Percentiles rank a stretch among this genome's conserved stretches.
phyloP scores from a whole-genome alignment of 129 eudicot genomes.

The Flaveria linearis region DNA sequence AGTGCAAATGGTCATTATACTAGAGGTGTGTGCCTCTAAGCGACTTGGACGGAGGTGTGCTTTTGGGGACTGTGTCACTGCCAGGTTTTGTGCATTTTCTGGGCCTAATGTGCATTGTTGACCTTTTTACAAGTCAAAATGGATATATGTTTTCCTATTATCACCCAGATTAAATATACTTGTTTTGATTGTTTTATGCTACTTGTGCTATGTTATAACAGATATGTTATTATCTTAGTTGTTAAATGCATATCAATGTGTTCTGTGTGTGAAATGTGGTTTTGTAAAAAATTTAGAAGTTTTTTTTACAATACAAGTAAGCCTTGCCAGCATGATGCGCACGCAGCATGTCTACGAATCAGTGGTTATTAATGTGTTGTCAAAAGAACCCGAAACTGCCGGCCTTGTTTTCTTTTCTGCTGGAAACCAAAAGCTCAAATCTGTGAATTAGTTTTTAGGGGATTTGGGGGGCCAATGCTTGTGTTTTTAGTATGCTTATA shows the following conservation, averaged over 20 bases:
- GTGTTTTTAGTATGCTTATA: neutral
- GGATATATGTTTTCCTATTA: no score
- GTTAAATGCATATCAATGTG: no score
- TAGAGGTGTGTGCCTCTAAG: no score
- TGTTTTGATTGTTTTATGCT: neutral
- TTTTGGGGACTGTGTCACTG: neutral
- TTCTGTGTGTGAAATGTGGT: no score
- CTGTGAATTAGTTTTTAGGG: neutral
- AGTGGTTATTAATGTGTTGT: neutral
- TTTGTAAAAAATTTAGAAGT: no score
- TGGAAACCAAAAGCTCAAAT: neutral
- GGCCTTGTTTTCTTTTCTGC: neutral
- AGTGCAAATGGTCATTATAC: no score
- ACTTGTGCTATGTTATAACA: neutral
- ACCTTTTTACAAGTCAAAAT: no score
- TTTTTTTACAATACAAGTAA: no score
- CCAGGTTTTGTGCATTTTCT: neutral
- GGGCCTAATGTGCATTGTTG: neutral
- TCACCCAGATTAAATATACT: neutral
- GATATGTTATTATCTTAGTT: no score
- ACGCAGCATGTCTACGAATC: no score
- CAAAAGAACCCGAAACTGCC: neutral
- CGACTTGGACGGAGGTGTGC: no score
- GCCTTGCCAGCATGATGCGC: no score
- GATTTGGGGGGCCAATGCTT: neutral